Conservation (phyloP, 2,329 filamentous ascomycete genomes). For the Geosmithia morbida region DNA sequence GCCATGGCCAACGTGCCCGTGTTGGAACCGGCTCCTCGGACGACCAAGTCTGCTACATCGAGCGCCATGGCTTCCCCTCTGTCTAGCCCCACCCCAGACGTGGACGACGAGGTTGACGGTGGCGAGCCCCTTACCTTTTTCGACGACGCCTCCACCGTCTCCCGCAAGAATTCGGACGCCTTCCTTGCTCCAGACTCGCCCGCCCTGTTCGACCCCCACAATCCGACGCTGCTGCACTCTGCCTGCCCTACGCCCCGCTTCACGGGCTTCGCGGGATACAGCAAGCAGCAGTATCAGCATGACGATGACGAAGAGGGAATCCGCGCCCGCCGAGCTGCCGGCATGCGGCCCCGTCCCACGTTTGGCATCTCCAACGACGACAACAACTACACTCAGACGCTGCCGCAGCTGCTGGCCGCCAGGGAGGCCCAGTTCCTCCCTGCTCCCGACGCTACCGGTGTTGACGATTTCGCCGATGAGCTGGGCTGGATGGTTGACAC, state of each 20-base stretch:
- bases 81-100: constrained; percentile 18
- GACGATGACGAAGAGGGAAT: background rate
- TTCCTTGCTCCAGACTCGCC: constrained; percentile 21
- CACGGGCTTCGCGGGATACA: constrained; percentile 1
- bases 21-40: background rate
- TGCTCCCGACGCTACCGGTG: constrained; percentile 18
- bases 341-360: background rate
- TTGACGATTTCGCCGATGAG: constrained; percentile 28
- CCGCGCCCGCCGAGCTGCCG: background rate
- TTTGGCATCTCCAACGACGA: background rate
- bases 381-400: constrained; percentile 3
- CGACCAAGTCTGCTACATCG: constrained; percentile 14
- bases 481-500: constrained; percentile 36
- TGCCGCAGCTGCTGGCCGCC: background rate
- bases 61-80: constrained; percentile 16
- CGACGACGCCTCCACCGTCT: constrained; percentile 15
- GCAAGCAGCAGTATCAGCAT: background rate
- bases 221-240: background rate
- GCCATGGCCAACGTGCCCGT: background rate
- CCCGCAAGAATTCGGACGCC: constrained; percentile 7
- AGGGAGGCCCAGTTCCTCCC: constrained; percentile 11
- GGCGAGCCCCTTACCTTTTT: constrained; percentile 30
- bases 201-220: constrained; percentile 26
- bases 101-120: constrained; percentile 6
- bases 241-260: too few relatives aligned